Evolutionary conservation across 345 rosid genomes (phyloP), one percentile per base, ranked within the genome.

Genomic region (Populus deltoides): DNA sequence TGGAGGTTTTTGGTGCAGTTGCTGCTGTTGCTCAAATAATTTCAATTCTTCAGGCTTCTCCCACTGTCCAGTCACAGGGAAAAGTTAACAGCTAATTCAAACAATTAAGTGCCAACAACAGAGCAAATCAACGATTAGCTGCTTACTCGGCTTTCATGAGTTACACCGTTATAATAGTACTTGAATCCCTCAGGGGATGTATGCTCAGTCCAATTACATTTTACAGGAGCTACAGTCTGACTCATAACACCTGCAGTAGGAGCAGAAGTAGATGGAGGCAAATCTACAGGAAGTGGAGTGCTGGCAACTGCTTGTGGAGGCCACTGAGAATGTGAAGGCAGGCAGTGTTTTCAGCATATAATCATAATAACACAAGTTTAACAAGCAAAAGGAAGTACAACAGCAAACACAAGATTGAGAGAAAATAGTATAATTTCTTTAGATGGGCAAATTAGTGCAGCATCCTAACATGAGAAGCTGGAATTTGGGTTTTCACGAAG

Each of bases 141-240:
- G 84, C 92, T 82, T 80, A 96, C 99, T 92, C 84, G 91, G 85
- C 99, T 96, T 87, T 93, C 99, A 76, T 87, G 86, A 31, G 97
- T 96, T 75, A 80, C 74, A 79, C 92, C 84, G 62, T 94, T 96
- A 83, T 93, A 90, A 82, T 93, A 96, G 87, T 96, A 96, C 83
- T 92, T 91, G 87, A 89, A 96, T 78, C 99, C 99, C 78, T 96
- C 99, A 13, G 98, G 98, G 13, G 99, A 93, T 45, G 91, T 91
- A 87, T 96, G 99, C 84, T 93, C 99, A 3, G 99, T 92, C 99
- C 99, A 96, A 80, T 77, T 89, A 86, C 92, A 87, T 84, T 91
- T 90, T 73, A 76, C 82, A 75, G 94, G 80, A 78, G 87, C 83
- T 35, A 72, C 83, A 31, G 82, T 71, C 57, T 86, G 90, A 13